These are phyloP conservation scores for Uromyces viciae-fabae DNA, from an alignment of 1,284 basidiomycete genomes.

Conservation along the genomic window DNA sequence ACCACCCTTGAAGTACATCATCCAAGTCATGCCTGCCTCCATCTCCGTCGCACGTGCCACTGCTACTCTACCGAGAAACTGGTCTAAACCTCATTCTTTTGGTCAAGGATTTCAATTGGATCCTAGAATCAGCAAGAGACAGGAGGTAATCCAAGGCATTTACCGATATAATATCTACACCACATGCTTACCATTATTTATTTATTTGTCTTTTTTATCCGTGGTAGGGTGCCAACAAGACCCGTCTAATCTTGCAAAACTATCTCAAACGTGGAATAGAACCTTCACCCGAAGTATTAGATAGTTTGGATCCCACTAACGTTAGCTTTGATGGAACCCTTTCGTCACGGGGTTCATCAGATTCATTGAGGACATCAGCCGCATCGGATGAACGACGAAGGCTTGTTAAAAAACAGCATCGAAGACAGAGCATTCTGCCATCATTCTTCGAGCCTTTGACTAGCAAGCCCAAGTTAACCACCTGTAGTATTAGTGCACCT, in stretches of 20 bases:
- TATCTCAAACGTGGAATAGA: conserved; percentile 36
- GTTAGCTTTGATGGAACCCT: conserved; percentile 26
- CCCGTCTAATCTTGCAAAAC: conserved; percentile 32
- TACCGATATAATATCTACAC: not conserved
- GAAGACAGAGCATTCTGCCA: conserved; percentile 35
- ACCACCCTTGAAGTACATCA: no score
- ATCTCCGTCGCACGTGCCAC: conserved; percentile 40
- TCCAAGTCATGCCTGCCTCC: conserved; percentile 37
- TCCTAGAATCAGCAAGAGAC: conserved; percentile 27
- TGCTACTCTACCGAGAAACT: conserved; percentile 40
- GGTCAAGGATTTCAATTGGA: not conserved
- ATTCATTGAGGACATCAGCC: not conserved
- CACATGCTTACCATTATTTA: not conserved
- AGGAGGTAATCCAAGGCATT: conserved; percentile 11
- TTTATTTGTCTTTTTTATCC: no score
- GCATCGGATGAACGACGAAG: conserved; percentile 13
- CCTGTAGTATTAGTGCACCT: not conserved
- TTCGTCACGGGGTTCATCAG: not conserved
- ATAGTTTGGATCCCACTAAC: conserved; percentile 43
- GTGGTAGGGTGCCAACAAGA: conserved; percentile 41
- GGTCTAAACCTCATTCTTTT: conserved; percentile 14
- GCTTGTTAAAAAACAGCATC: conserved; percentile 30
- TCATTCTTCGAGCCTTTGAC: conserved; percentile 34
- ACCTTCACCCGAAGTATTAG: conserved; percentile 34
- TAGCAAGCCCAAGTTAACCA: not conserved